phyloP scores from a whole-genome alignment of 2,329 filamentous ascomycete genomes.

The Grosmannia serpens region DNA sequence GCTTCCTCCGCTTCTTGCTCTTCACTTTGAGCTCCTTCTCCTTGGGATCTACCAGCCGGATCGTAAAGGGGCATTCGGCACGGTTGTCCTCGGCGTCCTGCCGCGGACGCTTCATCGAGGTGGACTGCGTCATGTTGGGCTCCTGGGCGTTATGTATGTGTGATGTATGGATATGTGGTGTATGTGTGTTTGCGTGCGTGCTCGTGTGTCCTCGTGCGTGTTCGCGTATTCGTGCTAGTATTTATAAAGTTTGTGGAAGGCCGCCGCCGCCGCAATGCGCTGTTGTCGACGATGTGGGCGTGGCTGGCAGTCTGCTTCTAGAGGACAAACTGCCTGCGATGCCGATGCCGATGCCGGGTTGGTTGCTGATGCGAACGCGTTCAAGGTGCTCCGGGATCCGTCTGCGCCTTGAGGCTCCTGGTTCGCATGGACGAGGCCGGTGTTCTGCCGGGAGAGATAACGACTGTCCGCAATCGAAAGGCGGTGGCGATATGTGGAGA shows the following conservation, averaged over 20 bases:
- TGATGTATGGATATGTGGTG: too few species aligned
- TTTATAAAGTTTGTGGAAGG: too few species aligned
- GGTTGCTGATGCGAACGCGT: not conserved
- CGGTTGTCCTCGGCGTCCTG: constrained; percentile 37
- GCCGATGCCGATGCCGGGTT: too few species aligned
- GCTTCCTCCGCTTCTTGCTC: constrained; percentile 29
- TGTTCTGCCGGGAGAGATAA: too few species aligned
- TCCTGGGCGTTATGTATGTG: not conserved
- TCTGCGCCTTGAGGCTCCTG: not conserved
- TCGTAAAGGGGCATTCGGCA: constrained; percentile 44
- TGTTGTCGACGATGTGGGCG: too few species aligned
- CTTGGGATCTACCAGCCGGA: constrained; percentile 34
- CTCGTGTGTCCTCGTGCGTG: too few species aligned
- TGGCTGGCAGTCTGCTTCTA: not conserved
- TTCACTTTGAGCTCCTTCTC: constrained; percentile 36
- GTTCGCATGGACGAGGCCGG: not conserved
- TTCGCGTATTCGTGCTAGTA: too few species aligned
- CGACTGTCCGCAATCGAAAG: not conserved
- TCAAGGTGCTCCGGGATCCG: not conserved
- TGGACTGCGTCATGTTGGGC: constrained; percentile 8
- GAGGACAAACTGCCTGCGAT: not conserved
- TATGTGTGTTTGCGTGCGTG: too few species aligned
- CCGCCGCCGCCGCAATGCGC: too few species aligned
- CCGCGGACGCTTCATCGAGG: constrained; percentile 34
- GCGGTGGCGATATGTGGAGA: not conserved